A percentile compares a stretch with the other conserved stretches of the same genome.
Conservation (phyloP, 1,284 basidiomycete species). For the Pseudozyma sp. region DNA sequence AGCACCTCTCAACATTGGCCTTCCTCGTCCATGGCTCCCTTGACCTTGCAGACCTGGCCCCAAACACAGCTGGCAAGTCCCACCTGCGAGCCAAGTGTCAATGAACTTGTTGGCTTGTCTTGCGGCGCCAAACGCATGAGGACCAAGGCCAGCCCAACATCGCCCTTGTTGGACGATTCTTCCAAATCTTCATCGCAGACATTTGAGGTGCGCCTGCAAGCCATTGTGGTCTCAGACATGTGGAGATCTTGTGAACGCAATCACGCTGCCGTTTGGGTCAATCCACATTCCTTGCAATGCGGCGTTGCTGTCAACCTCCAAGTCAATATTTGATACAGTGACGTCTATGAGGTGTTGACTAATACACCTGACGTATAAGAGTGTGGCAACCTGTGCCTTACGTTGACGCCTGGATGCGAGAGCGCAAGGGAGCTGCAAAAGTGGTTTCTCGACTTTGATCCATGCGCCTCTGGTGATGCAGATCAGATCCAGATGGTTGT, state of each 20-base stretch:
- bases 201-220: slow-evolving; percentile 11
- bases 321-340: slow-evolving; percentile 21
- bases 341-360: slow-evolving; percentile 11
- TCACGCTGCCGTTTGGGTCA: not conserved
- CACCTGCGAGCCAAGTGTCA: not conserved
- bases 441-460: slow-evolving; percentile 18
- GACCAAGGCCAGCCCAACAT: slow-evolving; percentile 1
- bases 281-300: slow-evolving; percentile 2
- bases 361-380: slow-evolving; percentile 6
- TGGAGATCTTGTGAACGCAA: slow-evolving; percentile 19
- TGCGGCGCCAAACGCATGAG: slow-evolving; percentile 13
- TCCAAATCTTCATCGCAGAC: not conserved
- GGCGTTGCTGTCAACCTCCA: not conserved
- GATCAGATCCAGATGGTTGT: slow-evolving; percentile 28
- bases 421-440: slow-evolving; percentile 16
- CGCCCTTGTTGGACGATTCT: not conserved
- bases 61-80: not conserved
- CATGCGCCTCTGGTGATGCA: slow-evolving; percentile 23
- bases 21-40: not conserved
- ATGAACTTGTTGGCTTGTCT: not conserved
- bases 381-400: slow-evolving; percentile 9
- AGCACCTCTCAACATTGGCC: not conserved
- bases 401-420: slow-evolving; percentile 4
- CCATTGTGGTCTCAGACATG: slow-evolving; percentile 29
- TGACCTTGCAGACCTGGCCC: not conserved